Evolutionary conservation across 495 filamentous ascomycete species (phyloP).

Genomic region (Xylaria castorea): DNA sequence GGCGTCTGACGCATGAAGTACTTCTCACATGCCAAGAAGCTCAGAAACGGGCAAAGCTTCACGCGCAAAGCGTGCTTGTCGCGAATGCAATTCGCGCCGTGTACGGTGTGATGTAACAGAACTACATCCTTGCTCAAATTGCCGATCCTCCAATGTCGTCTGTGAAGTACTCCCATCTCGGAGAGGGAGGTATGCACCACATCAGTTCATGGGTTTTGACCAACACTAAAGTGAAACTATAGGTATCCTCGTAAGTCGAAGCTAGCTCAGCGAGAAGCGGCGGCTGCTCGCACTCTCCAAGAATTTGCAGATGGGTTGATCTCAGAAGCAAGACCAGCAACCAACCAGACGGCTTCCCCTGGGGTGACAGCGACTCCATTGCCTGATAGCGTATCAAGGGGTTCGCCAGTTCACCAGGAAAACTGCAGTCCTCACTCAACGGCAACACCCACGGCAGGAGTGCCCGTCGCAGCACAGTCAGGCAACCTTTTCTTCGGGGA

Average conservation of each 20-base stretch:
- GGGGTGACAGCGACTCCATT: neutral
- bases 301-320: neutral
- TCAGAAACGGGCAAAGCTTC: conserved; percentile 3
- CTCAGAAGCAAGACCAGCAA: neutral
- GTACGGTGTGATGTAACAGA: neutral
- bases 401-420: neutral
- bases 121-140: neutral
- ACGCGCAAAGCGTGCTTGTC: conserved; percentile 6
- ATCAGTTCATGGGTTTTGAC: neutral
- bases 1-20: conserved; percentile 3
- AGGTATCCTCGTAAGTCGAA: neutral
- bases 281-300: neutral
- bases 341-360: neutral
- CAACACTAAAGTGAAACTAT: neutral
- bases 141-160: neutral
- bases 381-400: neutral
- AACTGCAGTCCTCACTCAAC: neutral
- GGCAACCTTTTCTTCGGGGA: neutral
- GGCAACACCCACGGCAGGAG: neutral
- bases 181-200: neutral
- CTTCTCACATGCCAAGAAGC: conserved; percentile 1
- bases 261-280: neutral
- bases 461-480: neutral
- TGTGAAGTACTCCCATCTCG: conserved; percentile 1
- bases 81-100: conserved; percentile 4